Evolutionary conservation across 805 yeast species (phyloP).

Genomic region (Monosporozyma yasuniensis): DNA sequence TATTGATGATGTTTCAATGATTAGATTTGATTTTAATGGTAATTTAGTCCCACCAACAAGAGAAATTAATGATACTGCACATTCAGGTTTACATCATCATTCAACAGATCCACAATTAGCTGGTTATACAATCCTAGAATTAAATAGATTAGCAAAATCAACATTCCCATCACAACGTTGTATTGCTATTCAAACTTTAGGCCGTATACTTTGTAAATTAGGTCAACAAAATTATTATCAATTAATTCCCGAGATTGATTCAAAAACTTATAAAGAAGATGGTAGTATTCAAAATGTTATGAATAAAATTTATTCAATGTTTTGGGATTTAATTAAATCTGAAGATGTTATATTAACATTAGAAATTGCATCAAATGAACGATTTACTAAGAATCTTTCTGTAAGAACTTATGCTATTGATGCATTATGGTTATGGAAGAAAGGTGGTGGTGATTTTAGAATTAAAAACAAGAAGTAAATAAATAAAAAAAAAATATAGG

Average conservation of each 20-base stretch:
- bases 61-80: constrained; percentile 40
- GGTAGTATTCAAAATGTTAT: constrained; percentile 32
- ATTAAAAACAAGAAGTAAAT: constrained; percentile 6
- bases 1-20: constrained; percentile 47
- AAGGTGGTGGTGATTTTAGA: constrained; percentile 35
- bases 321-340: constrained; percentile 66
- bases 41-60: constrained; percentile 54
- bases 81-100: constrained; percentile 82
- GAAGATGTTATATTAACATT: constrained; percentile 56
- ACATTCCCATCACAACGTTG: constrained; percentile 78
- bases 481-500: neutral
- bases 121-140: constrained; percentile 82
- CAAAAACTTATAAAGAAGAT: constrained; percentile 31
- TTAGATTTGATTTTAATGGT: constrained; percentile 86
- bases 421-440: constrained; percentile 83
- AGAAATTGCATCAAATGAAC: constrained; percentile 60
- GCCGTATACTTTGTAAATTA: constrained; percentile 75
- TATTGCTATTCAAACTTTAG: constrained; percentile 77
- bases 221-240: constrained; percentile 52
- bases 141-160: constrained; percentile 71
- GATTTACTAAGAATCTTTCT: constrained; percentile 52
- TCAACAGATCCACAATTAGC: constrained; percentile 81
- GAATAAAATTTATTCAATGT: constrained; percentile 33
- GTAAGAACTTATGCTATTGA: constrained; percentile 79
- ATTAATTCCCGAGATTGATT: constrained; percentile 39